Evolutionary conservation across 2,329 filamentous ascomycete species (phyloP).

Genomic region (Aplosporella prunicola): DNA sequence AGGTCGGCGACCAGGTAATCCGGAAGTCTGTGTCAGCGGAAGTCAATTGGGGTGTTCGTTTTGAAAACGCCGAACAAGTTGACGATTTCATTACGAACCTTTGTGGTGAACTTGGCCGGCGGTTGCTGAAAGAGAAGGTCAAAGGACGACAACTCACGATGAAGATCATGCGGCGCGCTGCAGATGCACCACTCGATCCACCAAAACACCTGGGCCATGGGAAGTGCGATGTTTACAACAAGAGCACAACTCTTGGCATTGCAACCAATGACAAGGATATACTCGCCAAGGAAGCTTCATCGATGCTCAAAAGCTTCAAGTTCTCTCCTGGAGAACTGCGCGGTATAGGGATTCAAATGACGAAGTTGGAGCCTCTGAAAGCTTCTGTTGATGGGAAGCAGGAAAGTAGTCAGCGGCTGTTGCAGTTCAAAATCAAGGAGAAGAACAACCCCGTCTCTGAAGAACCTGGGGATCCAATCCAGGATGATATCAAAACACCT

Average conservation of each 20-base stretch:
- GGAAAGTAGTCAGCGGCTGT: constrained; percentile 68
- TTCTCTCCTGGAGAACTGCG: constrained; percentile 89
- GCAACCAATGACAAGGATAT: constrained; percentile 65
- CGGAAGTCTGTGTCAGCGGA: constrained; percentile 95
- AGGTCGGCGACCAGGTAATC: constrained; percentile 76
- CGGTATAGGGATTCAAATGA: constrained; percentile 86
- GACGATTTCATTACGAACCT: constrained; percentile 84
- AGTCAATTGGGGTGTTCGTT: constrained; percentile 96
- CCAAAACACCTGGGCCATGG: constrained; percentile 91
- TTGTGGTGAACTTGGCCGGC: constrained; percentile 72
- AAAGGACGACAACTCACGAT: constrained; percentile 83
- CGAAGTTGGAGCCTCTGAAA: constrained; percentile 77
- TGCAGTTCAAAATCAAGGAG: constrained; percentile 55
- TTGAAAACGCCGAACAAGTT: constrained; percentile 82
- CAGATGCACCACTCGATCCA: constrained; percentile 82
- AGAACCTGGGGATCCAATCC: constrained; percentile 33
- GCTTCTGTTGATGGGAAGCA: constrained; percentile 38
- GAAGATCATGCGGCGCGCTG: constrained; percentile 84
- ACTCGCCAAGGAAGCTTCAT: constrained; percentile 74
- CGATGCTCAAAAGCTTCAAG: constrained; percentile 68
- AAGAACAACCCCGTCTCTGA: constrained; percentile 17
- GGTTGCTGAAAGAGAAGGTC: constrained; percentile 72
- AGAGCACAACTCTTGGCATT: constrained; percentile 71
- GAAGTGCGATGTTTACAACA: constrained; percentile 90
- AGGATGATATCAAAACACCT: constrained; percentile 37